Percentiles rank a stretch among this genome's conserved stretches.
Evolutionary conservation across 2,329 filamentous ascomycete genomes (phyloP).

Genomic region (Colletotrichum higginsianum): DNA sequence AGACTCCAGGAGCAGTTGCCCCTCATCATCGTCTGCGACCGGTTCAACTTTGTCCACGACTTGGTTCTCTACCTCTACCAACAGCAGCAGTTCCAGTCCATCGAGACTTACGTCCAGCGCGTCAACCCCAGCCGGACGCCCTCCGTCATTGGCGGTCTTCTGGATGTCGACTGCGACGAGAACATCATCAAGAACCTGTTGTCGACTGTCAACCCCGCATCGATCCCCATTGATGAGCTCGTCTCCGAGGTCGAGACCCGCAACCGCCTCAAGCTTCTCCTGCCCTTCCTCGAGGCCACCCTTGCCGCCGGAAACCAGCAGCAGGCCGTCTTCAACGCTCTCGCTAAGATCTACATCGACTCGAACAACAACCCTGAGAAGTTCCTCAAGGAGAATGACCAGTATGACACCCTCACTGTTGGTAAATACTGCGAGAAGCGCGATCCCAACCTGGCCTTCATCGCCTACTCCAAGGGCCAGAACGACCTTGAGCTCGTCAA

Average conservation of each 20-base stretch:
- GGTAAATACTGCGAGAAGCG: conserved; percentile 99
- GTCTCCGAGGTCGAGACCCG: conserved; percentile 95
- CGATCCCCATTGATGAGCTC: conserved; percentile 94
- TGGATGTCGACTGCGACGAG: conserved; percentile 98
- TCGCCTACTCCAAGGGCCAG: conserved; percentile 95
- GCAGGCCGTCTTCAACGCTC: conserved; percentile 95
- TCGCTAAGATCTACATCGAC: conserved; percentile 99
- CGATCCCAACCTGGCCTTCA: conserved; percentile 94
- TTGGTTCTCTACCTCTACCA: conserved; percentile 97
- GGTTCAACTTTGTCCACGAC: conserved; percentile 99
- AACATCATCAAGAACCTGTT: conserved; percentile 94
- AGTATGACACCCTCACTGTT: conserved; percentile 92
- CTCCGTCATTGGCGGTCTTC: conserved; percentile 90
- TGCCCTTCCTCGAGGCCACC: conserved; percentile 96
- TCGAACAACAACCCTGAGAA: conserved; percentile 98
- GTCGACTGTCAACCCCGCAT: conserved; percentile 84
- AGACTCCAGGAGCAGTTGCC: conserved; percentile 92
- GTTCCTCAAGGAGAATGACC: conserved; percentile 97
- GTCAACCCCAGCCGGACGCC: conserved; percentile 94
- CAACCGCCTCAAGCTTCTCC: conserved; percentile 93
- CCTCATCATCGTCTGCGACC: conserved; percentile 97
- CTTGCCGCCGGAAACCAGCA: conserved; percentile 93
- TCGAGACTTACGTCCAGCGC: conserved; percentile 97
- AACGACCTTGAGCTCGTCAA: conserved; percentile 98
- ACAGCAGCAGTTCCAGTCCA: conserved; percentile 99